phyloP scores from a whole-genome alignment of 2,329 filamentous ascomycete genomes.

The Myriangium duriaei region DNA sequence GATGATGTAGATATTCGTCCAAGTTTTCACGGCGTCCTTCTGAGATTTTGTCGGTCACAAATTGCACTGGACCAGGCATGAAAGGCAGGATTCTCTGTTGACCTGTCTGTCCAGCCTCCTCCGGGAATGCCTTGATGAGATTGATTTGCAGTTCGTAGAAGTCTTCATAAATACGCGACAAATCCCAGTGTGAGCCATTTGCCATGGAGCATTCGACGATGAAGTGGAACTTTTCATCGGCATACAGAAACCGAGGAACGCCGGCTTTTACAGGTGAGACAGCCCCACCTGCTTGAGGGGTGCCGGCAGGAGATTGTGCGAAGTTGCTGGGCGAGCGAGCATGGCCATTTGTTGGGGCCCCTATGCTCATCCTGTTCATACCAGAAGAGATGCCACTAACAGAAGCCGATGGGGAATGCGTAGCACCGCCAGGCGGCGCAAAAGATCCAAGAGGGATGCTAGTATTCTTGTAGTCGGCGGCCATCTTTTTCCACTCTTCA shows the following conservation, averaged over 20 bases:
- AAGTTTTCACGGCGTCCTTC: slow-evolving; percentile 85
- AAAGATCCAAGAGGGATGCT: slow-evolving; percentile 94
- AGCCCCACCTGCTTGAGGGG: slow-evolving; percentile 23
- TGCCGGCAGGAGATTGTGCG: slow-evolving; percentile 24
- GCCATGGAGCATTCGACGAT: slow-evolving; percentile 86
- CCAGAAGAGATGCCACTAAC: slow-evolving; percentile 34
- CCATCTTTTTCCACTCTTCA: slow-evolving; percentile 99
- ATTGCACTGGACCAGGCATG: slow-evolving; percentile 96
- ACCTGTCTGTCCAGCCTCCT: slow-evolving; percentile 74
- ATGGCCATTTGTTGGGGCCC: slow-evolving; percentile 31
- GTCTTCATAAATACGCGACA: slow-evolving; percentile 92
- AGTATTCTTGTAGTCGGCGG: slow-evolving; percentile 97
- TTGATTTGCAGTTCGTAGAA: slow-evolving; percentile 99
- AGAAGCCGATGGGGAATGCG: not conserved
- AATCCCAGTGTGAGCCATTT: slow-evolving; percentile 82
- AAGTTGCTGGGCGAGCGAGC: slow-evolving; percentile 19
- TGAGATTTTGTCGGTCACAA: slow-evolving; percentile 95
- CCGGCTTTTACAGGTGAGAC: slow-evolving; percentile 69
- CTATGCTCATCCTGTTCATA: slow-evolving; percentile 67
- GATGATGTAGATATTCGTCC: slow-evolving; percentile 88
- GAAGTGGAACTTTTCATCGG: slow-evolving; percentile 98
- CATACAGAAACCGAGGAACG: slow-evolving; percentile 88
- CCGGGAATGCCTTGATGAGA: slow-evolving; percentile 78
- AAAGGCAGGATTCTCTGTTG: slow-evolving; percentile 75
- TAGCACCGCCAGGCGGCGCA: slow-evolving; percentile 10